phyloP scores from a whole-genome alignment of 2,329 filamentous ascomycete species.

The Apiospora sp. region DNA sequence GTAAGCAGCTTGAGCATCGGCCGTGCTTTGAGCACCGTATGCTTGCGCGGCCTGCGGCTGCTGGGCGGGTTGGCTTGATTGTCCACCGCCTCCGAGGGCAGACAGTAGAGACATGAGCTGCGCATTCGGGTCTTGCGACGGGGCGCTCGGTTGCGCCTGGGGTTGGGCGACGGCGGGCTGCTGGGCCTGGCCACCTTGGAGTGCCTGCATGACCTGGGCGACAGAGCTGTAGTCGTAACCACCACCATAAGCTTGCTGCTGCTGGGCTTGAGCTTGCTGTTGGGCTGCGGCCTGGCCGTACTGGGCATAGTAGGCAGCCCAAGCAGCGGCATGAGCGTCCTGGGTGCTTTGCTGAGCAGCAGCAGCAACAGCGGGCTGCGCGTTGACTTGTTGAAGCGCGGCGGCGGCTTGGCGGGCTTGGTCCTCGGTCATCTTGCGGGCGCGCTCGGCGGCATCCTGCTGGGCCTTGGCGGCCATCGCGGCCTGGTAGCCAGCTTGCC shows the following conservation, averaged over 20 bases:
- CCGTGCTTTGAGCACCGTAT: not conserved
- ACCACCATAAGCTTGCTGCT: not conserved
- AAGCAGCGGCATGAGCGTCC: slow-evolving; percentile 41
- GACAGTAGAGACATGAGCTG: slow-evolving; percentile 39
- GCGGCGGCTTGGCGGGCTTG: slow-evolving; percentile 40
- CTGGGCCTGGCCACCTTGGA: slow-evolving; percentile 30
- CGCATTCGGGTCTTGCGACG: slow-evolving; percentile 34
- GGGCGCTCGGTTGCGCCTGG: slow-evolving; percentile 29
- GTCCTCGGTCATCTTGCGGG: slow-evolving; percentile 45
- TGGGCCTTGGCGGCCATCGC: slow-evolving; percentile 49
- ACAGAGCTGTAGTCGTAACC: not conserved
- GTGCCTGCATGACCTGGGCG: slow-evolving; percentile 16
- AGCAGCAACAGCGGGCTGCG: slow-evolving; percentile 35
- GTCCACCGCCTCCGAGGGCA: slow-evolving; percentile 31
- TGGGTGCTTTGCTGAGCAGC: slow-evolving; percentile 31
- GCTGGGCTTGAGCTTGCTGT: slow-evolving; percentile 14
- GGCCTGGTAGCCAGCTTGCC: slow-evolving; percentile 59
- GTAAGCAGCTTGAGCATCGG: slow-evolving; percentile 1
- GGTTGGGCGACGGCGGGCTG: slow-evolving; percentile 26
- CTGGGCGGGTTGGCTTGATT: slow-evolving; percentile 25
- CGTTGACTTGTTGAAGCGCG: slow-evolving; percentile 24
- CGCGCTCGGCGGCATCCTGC: slow-evolving; percentile 47
- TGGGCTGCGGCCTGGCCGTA: slow-evolving; percentile 32
- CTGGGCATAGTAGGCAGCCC: slow-evolving; percentile 52
- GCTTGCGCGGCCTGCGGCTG: not conserved